Percentiles rank a stretch among this genome's conserved stretches.
Evolutionary conservation across 2,329 filamentous ascomycete species (phyloP).

Genomic region (Lanzia echinophila): DNA sequence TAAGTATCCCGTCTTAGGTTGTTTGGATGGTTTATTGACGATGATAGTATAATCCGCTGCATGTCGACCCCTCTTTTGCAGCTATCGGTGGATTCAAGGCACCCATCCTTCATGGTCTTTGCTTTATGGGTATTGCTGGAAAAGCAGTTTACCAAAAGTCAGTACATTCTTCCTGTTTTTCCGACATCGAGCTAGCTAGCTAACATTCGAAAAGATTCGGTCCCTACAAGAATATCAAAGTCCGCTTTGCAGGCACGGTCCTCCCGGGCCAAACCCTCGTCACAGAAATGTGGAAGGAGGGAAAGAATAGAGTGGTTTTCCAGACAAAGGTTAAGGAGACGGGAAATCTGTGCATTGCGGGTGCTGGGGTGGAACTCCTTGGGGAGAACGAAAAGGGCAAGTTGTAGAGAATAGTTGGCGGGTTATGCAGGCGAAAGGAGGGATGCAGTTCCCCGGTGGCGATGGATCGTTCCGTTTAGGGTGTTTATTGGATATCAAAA

Average conservation of each 20-base stretch:
- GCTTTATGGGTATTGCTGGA: conserved; percentile 84
- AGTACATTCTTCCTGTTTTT: background rate
- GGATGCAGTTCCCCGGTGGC: no score
- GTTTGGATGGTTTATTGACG: background rate
- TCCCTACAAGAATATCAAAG: conserved; percentile 83
- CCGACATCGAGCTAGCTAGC: background rate
- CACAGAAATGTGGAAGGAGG: conserved; percentile 93
- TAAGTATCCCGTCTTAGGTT: conserved; percentile 41
- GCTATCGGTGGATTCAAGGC: conserved; percentile 92
- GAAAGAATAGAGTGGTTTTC: conserved; percentile 69
- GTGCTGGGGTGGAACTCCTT: conserved; percentile 67
- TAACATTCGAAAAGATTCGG: conserved; percentile 42
- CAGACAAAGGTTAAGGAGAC: conserved; percentile 89
- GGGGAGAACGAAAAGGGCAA: background rate
- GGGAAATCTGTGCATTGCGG: conserved; percentile 78
- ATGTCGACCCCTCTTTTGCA: conserved; percentile 90
- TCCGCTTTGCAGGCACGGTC: conserved; percentile 80
- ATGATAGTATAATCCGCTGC: conserved; percentile 53
- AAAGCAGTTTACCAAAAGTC: conserved; percentile 82
- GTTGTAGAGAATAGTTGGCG: background rate
- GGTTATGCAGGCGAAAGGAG: background rate
- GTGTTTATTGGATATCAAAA: background rate
- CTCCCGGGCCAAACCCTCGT: conserved; percentile 82
- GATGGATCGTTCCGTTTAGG: background rate
- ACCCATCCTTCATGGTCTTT: conserved; percentile 94